Conservation (phyloP, 306 rosid species). For the Oxytropis ochrocephala region DNA sequence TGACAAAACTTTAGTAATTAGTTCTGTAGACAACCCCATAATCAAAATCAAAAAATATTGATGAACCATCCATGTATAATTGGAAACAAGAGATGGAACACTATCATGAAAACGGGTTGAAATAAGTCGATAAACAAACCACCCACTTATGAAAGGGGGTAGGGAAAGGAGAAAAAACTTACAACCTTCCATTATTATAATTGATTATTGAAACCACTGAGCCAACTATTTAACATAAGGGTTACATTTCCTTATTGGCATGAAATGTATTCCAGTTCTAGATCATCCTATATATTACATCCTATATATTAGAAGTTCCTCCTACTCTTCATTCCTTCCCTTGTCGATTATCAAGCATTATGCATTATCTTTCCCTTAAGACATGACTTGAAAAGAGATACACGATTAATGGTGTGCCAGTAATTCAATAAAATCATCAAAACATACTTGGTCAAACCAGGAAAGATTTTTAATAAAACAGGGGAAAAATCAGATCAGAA, state of each 20-base stretch:
- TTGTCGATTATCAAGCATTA: not conserved
- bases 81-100: not conserved
- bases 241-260: not conserved
- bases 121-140: not conserved
- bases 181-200: not conserved
- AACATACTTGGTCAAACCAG: not conserved
- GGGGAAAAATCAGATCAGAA: not conserved
- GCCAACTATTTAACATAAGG: not conserved
- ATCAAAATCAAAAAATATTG: not conserved
- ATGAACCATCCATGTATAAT: not conserved
- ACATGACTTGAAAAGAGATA: not conserved
- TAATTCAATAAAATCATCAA: not conserved
- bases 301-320: not conserved
- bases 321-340: not conserved
- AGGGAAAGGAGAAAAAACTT: not conserved
- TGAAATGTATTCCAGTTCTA: not conserved
- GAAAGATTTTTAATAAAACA: not conserved
- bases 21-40: not conserved
- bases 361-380: conserved; percentile 3
- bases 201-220: not conserved
- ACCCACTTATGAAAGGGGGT: not conserved
- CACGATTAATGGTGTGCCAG: not conserved
- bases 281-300: not conserved
- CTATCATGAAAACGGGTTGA: not conserved
- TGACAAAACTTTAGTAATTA: not conserved